These are phyloP conservation scores for Pseudotsuga menziesii DNA, from an alignment of 75 land plant species.

Conservation along the genomic window DNA sequence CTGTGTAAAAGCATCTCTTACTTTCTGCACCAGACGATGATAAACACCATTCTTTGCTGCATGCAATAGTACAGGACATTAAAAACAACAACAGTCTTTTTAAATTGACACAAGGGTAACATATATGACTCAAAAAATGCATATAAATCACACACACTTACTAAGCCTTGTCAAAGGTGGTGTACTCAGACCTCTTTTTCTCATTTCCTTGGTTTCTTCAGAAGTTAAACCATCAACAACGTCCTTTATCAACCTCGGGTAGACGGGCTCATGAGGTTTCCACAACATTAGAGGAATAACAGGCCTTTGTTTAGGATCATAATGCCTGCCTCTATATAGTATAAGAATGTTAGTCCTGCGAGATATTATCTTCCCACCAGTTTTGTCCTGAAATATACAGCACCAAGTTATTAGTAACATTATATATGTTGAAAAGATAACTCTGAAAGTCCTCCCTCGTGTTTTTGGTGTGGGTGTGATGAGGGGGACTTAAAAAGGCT, in stretches of 20 bases:
- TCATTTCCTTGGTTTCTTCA: conserved; percentile 72
- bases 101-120: not conserved
- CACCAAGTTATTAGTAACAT: not conserved
- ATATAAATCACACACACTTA: conserved; percentile 20
- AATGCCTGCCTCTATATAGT: conserved; percentile 70
- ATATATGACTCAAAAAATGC: not conserved
- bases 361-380: conserved; percentile 72
- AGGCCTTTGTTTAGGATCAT: conserved; percentile 68
- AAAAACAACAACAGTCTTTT: not conserved
- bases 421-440: not conserved
- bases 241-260: conserved; percentile 67
- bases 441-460: no score
- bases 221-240: conserved; percentile 60
- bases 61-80: not conserved
- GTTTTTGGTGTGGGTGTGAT: no score
- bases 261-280: conserved; percentile 77
- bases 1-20: conserved; percentile 59
- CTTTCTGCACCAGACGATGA: conserved; percentile 66
- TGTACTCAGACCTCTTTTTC: conserved; percentile 53
- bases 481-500: no score
- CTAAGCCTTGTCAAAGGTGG: conserved; percentile 64
- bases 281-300: conserved; percentile 75
- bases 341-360: conserved; percentile 53
- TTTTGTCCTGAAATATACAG: conserved; percentile 61
- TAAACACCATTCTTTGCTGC: conserved; percentile 88